These are phyloP conservation scores for Cyberlindnera xishuangbannaensis DNA, from an alignment of 805 yeast species.

Conservation along the genomic window DNA sequence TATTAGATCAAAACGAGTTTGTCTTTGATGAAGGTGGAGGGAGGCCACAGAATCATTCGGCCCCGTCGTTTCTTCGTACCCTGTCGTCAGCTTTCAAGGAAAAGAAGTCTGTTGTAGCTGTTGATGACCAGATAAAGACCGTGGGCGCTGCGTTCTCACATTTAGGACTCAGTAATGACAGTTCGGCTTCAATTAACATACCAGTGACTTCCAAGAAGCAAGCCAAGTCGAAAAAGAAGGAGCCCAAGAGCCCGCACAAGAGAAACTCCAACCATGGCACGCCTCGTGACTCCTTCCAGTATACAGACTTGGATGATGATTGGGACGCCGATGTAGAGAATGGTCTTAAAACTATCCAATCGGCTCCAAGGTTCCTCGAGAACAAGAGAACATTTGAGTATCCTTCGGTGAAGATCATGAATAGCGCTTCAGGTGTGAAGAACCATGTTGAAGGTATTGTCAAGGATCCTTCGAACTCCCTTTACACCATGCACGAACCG, in stretches of 20 bases:
- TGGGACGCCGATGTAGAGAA: constrained; percentile 79
- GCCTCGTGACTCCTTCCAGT: constrained; percentile 32
- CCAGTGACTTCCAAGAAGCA: constrained; percentile 16
- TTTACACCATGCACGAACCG: constrained; percentile 38
- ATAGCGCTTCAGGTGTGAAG: constrained; percentile 21
- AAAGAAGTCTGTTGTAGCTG: constrained; percentile 26
- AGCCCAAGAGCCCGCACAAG: constrained; percentile 7
- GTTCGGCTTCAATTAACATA: constrained; percentile 5
- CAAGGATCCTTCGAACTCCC: constrained; percentile 28
- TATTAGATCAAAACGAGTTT: constrained; percentile 43
- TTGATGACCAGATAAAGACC: constrained; percentile 31
- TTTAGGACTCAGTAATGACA: constrained; percentile 33
- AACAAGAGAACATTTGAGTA: constrained; percentile 22
- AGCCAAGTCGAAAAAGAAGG: constrained; percentile 8
- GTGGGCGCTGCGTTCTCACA: constrained; percentile 55
- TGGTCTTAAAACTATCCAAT: constrained; percentile 18
- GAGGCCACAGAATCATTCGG: constrained; percentile 46
- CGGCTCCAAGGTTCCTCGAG: constrained; percentile 29
- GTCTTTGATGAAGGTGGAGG: constrained; percentile 68
- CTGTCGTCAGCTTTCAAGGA: constrained; percentile 25
- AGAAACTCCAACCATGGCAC: constrained; percentile 5
- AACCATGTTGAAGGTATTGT: constrained; percentile 20
- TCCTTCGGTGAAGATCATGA: constrained; percentile 24
- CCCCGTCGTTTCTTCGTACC: constrained; percentile 26
- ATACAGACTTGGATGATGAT: constrained; percentile 79